A percentile compares a stretch with the other conserved stretches of the same genome.
phyloP scores from a whole-genome alignment of 495 filamentous ascomycete species.

The Hamigera avellanea region DNA sequence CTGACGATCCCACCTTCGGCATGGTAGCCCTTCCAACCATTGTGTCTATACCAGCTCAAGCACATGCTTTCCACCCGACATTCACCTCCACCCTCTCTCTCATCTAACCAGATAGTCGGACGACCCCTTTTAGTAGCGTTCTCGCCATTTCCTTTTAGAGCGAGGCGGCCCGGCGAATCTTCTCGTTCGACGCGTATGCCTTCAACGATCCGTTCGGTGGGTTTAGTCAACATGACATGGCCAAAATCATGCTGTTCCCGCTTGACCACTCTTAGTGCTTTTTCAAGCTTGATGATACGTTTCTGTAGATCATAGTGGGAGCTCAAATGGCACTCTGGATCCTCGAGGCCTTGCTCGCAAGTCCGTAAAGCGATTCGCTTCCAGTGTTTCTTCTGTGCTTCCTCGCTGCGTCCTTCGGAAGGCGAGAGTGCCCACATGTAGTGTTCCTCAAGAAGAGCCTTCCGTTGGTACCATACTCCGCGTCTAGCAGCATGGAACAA shows the following conservation, averaged over 20 bases:
- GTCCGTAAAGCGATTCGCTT: slow-evolving; percentile 66
- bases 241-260: slow-evolving; percentile 88
- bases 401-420: slow-evolving; percentile 37
- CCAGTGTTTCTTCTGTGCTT: slow-evolving; percentile 73
- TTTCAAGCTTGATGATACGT: slow-evolving; percentile 81
- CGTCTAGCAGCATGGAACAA: slow-evolving; percentile 78
- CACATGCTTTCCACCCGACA: slow-evolving; percentile 90
- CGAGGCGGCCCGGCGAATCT: slow-evolving; percentile 14
- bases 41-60: slow-evolving; percentile 65
- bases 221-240: slow-evolving; percentile 63
- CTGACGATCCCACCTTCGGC: slow-evolving; percentile 81
- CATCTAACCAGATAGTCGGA: slow-evolving; percentile 84
- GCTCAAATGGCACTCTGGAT: slow-evolving; percentile 78
- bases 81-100: slow-evolving; percentile 51
- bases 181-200: slow-evolving; percentile 64
- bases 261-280: slow-evolving; percentile 67
- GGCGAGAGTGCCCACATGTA: slow-evolving; percentile 66
- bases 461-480: slow-evolving; percentile 92
- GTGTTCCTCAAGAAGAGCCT: slow-evolving; percentile 87
- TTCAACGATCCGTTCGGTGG: slow-evolving; percentile 59
- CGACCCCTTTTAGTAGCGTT: slow-evolving; percentile 36
- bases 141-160: slow-evolving; percentile 11
- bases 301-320: slow-evolving; percentile 94
- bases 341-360: slow-evolving; percentile 78
- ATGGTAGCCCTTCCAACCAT: slow-evolving; percentile 93